Percentiles rank a stretch among this genome's conserved stretches.
Conservation (phyloP, 768 basidiomycete genomes). For the Fibroporia radiculosa region DNA sequence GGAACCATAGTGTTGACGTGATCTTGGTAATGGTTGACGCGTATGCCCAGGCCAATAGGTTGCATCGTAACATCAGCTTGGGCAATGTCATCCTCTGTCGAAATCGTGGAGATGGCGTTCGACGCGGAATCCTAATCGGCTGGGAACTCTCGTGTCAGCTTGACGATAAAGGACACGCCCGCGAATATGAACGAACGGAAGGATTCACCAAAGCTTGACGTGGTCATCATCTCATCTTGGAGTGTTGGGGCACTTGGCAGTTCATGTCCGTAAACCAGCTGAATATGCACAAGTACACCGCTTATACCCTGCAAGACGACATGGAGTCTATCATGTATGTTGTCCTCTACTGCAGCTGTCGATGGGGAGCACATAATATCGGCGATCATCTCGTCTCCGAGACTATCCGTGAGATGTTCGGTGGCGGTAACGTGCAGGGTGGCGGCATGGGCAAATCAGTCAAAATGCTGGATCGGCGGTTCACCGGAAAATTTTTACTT, state of each 20-base stretch:
- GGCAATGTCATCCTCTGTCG: neutral
- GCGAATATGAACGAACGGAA: neutral
- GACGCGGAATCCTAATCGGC: conserved; percentile 7
- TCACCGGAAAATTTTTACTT: too few species aligned
- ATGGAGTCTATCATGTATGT: conserved; percentile 11
- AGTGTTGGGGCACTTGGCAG: conserved; percentile 6
- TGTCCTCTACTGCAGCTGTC: conserved; percentile 3
- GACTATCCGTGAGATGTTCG: too few species aligned
- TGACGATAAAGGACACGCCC: conserved; percentile 2
- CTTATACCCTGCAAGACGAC: conserved; percentile 7
- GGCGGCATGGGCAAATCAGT: too few species aligned
- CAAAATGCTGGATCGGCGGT: too few species aligned
- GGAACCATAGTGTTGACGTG: too few species aligned
- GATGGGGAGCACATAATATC: conserved; percentile 2
- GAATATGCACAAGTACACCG: too few species aligned
- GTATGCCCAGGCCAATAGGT: neutral
- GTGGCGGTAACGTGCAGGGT: too few species aligned
- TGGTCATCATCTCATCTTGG: neutral
- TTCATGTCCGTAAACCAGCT: conserved; percentile 6
- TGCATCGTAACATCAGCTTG: too few species aligned
- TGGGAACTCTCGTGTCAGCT: conserved; percentile 5
- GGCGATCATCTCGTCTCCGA: too few species aligned
- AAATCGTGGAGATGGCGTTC: conserved; percentile 1
- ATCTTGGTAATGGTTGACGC: conserved; percentile 5
- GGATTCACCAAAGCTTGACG: neutral